A percentile compares a stretch with the other conserved stretches of the same genome.
Conservation (phyloP, 140 eudicot species). For the Eryngium alpinum region DNA sequence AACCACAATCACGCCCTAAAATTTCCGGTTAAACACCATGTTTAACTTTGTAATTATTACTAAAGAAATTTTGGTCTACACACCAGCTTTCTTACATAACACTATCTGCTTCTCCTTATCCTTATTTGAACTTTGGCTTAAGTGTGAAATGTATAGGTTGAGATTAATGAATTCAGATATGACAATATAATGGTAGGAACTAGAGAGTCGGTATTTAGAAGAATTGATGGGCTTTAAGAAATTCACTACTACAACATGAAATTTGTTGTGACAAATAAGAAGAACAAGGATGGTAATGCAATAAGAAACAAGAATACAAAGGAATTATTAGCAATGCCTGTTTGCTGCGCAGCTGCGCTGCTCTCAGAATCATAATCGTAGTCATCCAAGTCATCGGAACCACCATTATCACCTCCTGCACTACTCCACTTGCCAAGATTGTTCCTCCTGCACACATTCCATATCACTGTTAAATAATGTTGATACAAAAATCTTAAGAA, state of each 20-base stretch:
- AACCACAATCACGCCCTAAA: too few relatives aligned
- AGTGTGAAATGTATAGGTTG: too few relatives aligned
- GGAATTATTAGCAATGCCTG: slow-evolving; percentile 16
- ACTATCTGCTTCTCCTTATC: not conserved
- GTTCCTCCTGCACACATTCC: slow-evolving; percentile 35
- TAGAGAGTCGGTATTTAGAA: not conserved
- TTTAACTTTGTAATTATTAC: too few relatives aligned
- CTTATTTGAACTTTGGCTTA: not conserved
- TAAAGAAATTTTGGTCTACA: too few relatives aligned
- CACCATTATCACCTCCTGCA: slow-evolving; percentile 30
- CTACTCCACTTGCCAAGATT: slow-evolving; percentile 62
- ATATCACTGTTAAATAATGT: not conserved
- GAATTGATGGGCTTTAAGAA: not conserved
- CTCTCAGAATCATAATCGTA: slow-evolving; percentile 34
- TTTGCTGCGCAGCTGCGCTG: slow-evolving; percentile 29
- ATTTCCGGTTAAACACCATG: too few relatives aligned
- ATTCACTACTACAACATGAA: slow-evolving; percentile 25
- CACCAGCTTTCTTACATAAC: too few relatives aligned
- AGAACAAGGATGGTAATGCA: slow-evolving; percentile 26
- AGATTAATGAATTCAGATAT: too few relatives aligned
- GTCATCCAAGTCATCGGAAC: slow-evolving; percentile 40
- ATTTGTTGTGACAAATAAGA: slow-evolving; percentile 17
- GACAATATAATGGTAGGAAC: not conserved
- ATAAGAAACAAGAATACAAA: slow-evolving; percentile 18
- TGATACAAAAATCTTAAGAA: too few relatives aligned